Base-by-base conservation (phyloP, 108 stramenopile genomes). In the Schizochytrium sp. region DNA sequence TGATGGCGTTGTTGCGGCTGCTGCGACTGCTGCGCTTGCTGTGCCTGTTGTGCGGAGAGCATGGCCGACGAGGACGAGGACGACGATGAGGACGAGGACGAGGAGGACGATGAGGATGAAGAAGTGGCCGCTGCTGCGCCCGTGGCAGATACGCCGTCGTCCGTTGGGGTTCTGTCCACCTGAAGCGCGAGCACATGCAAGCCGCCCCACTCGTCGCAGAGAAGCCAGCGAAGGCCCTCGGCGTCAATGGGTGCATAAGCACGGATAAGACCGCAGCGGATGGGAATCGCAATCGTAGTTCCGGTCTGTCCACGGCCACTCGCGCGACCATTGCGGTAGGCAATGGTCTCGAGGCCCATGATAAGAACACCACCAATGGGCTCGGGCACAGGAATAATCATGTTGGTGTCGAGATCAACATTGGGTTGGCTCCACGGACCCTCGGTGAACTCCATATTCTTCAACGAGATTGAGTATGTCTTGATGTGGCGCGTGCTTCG, bases 121-220 rank as follows among this genome's bases (percentile, higher is more conserved):
- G 48, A 47, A 12, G 51, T 47, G 19, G 25, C 76, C 28, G 48
- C 76, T 14, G 76, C 23, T n/a, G 92, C 89, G 5, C 95, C 91
- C 88, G 87, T 89, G 87, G 90, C 92, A 72, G 88, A 71, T n/a
- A 58, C 87, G 53, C 43, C 87, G n/a, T 58, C 34, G 12, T 63
- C 91, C 14, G 87, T 25, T 72, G 25, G 51, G 25, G 76, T 93
- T 89, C 87, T 93, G 90, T 47, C 93, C 58, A 83, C 76, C 76
- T 91, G 87, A 47, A 96, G 60, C 18, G 94, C 95, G 63, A 98
- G 87, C 53, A 98, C 88, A 89, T 97, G 96, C 72, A 97, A 88
- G 57, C 93, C 93, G 5, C 98, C 97, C 87, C 90, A 91, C 76
- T 98, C 96, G 91, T 97, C 97, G 45, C 95, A 95, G 29, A 98